phyloP scores from a whole-genome alignment of 306 rosid species.

The Ammopiptanthus mongolicus region DNA sequence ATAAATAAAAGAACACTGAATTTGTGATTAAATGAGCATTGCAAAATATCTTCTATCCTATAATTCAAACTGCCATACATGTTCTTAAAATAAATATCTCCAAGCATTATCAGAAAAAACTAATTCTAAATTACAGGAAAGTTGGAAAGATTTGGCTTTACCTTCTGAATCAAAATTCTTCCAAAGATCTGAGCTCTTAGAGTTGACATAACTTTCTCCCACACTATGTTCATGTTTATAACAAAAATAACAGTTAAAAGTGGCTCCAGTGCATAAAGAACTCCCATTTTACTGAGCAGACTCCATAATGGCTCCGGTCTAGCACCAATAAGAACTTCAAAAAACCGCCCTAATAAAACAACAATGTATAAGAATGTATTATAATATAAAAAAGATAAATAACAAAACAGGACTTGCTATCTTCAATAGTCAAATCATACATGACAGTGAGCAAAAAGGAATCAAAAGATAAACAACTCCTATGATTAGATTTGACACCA shows the following conservation, averaged over 20 bases:
- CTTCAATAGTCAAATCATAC: slow-evolving; percentile 4
- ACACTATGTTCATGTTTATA: slow-evolving; percentile 68
- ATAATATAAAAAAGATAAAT: not conserved
- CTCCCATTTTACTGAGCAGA: slow-evolving; percentile 72
- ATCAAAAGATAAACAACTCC: not conserved
- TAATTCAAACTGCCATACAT: not conserved
- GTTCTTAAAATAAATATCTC: not conserved
- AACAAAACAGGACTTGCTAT: not conserved
- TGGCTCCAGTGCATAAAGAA: slow-evolving; percentile 90
- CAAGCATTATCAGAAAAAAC: not conserved
- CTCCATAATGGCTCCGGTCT: slow-evolving; percentile 87
- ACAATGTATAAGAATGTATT: not conserved
- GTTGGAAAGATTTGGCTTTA: slow-evolving; percentile 11
- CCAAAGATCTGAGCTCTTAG: slow-evolving; percentile 89
- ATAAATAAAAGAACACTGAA: slow-evolving; percentile 5
- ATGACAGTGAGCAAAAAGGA: not conserved
- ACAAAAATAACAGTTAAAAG: slow-evolving; percentile 72
- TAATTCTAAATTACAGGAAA: not conserved
- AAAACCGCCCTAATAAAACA: slow-evolving; percentile 65
- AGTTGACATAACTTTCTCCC: slow-evolving; percentile 94
- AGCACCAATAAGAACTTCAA: slow-evolving; percentile 74
- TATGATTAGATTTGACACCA: too few species aligned
- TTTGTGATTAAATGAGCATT: not conserved
- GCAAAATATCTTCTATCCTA: not conserved
- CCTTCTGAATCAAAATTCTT: slow-evolving; percentile 89